Evolutionary conservation across 495 filamentous ascomycete genomes (phyloP).

Genomic region (Penicillium crystallinum): DNA sequence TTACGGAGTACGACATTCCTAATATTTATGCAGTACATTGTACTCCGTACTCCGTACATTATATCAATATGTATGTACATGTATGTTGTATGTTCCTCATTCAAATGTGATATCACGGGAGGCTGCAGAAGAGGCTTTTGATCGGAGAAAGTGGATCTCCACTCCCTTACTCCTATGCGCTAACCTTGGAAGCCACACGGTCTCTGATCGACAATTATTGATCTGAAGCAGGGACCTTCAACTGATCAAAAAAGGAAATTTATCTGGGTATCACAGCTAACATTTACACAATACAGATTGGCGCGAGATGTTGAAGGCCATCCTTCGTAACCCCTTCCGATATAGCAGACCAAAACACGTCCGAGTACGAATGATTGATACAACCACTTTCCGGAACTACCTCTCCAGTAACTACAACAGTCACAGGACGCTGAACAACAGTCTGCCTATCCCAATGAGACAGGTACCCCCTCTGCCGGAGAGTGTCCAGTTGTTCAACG

Average conservation of each 20-base stretch:
- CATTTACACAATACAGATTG: constrained; percentile 14
- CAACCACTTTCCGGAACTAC: constrained; percentile 48
- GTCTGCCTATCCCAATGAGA: constrained; percentile 49
- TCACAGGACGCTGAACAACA: constrained; percentile 51
- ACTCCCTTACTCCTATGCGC: too few relatives aligned
- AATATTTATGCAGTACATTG: too few relatives aligned
- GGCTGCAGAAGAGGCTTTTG: too few relatives aligned
- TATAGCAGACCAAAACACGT: constrained; percentile 66
- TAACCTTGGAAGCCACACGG: too few relatives aligned
- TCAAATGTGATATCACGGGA: too few relatives aligned
- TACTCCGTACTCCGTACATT: too few relatives aligned
- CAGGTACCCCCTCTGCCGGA: constrained; percentile 55
- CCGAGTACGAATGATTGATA: constrained; percentile 36
- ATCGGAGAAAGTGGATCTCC: too few relatives aligned
- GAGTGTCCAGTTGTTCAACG: constrained; percentile 44
- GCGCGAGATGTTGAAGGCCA: constrained; percentile 5
- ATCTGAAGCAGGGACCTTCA: too few relatives aligned
- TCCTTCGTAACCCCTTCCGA: constrained; percentile 24
- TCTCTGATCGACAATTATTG: too few relatives aligned
- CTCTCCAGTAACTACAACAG: constrained; percentile 65
- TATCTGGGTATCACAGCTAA: constrained; percentile 10
- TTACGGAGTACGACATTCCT: too few relatives aligned
- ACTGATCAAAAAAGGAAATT: neutral
- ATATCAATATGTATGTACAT: too few relatives aligned
- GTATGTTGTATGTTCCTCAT: too few relatives aligned